Base-by-base conservation (phyloP, 2,329 filamentous ascomycete species). In the Eutypa lata region DNA sequence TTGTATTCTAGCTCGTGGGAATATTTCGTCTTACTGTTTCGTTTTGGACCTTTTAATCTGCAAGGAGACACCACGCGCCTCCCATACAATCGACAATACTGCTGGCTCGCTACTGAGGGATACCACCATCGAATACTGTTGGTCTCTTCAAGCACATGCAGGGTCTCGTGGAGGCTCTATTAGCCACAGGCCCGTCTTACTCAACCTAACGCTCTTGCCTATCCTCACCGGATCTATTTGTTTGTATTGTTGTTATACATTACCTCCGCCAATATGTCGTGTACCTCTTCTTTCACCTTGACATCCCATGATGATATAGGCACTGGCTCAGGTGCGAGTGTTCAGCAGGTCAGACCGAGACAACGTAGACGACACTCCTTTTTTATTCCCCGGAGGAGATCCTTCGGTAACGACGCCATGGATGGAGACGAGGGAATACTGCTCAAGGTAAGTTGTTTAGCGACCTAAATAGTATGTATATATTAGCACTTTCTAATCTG, bases 381-480 rank as follows among this genome's bases (percentile, higher is more conserved):
- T 51, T 82, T 82, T 53, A 71, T 80, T 50, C 80, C 79, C 2
- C 71, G 68, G 28, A 62, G 82, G 59, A 82, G 79, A 59, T 85
- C 82, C 11, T 72, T 84, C n/a, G 78, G 84, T 37, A 77, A 79
- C 61, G 76, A 80, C 50, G 77, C 83, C 57, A 81, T 86, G 73
- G 84, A 87, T 42, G 77, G 80, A 37, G 84, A 87, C 58, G 84
- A 87, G 61, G 74, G 77, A 21, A 68, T 87, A 31, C 65, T 87
- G 50, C 73, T 87, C 50, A 85, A 81, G 75, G 77, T 81, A 61
- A 26, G 60, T 56, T 38, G 19, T 13, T 44, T 31, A 1, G 31
- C 18, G 26, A 31, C 26, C 7, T 24, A 6, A 24, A 21, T 44
- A 18, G 37, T 24, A 22, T 19, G 31, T n/a, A 22, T 19, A 28